Percentiles rank a stretch among this genome's conserved stretches.
Conservation (phyloP, 306 rosid species). For the Begonia loranthoides region DNA sequence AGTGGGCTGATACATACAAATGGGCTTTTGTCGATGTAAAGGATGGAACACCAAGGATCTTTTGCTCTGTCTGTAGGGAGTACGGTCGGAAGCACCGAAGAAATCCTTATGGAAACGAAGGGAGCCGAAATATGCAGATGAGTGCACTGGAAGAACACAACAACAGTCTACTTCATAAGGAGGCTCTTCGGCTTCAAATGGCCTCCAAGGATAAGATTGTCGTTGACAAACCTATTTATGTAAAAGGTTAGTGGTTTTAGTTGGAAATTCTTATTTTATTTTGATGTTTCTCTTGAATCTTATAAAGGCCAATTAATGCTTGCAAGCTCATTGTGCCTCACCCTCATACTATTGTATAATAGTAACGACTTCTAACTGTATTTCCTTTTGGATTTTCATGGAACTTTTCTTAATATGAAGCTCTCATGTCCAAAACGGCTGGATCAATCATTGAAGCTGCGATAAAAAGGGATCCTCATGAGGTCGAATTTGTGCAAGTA, state of each 20-base stretch:
- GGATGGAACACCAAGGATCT: slow-evolving; percentile 94
- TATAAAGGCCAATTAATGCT: slow-evolving; percentile 6
- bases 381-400: slow-evolving; percentile 19
- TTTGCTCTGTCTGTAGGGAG: slow-evolving; percentile 95
- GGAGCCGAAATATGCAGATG: slow-evolving; percentile 99
- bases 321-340: neutral
- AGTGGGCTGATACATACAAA: slow-evolving; percentile 98
- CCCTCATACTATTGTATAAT: slow-evolving; percentile 5
- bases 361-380: slow-evolving; percentile 8
- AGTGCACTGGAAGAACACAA: slow-evolving; percentile 97
- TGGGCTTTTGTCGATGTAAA: slow-evolving; percentile 96
- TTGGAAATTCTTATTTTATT: slow-evolving; percentile 1
- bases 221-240: slow-evolving; percentile 79
- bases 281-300: neutral
- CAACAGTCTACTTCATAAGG: slow-evolving; percentile 96
- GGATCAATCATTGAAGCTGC: slow-evolving; percentile 91
- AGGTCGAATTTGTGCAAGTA: slow-evolving; percentile 76
- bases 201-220: slow-evolving; percentile 88
- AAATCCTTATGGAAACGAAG: slow-evolving; percentile 96
- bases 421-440: slow-evolving; percentile 85
- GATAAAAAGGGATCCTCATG: slow-evolving; percentile 89
- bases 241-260: slow-evolving; percentile 53
- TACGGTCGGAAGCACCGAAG: slow-evolving; percentile 94
- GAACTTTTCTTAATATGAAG: slow-evolving; percentile 39
- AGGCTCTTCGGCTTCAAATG: slow-evolving; percentile 94